Evolutionary conservation across 257 asterid species (phyloP).

Genomic region (Solanum peruvianum): DNA sequence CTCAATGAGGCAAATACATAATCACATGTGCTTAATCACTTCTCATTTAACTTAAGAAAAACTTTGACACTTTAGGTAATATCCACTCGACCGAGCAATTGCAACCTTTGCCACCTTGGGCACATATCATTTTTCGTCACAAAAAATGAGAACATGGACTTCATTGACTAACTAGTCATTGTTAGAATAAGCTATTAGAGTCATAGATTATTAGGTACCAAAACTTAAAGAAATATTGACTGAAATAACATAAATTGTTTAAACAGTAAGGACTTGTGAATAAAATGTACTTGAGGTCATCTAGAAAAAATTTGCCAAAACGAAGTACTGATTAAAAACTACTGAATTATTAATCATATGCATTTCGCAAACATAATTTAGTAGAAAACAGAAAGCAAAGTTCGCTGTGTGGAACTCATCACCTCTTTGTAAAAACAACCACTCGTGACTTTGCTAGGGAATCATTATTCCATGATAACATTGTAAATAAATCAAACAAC

Average conservation of each 20-base stretch:
- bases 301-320: not conserved
- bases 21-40: not conserved
- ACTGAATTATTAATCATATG: not conserved
- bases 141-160: not conserved
- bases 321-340: not conserved
- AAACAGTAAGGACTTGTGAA: not conserved
- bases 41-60: not conserved
- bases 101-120: not conserved
- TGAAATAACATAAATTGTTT: not conserved
- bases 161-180: not conserved
- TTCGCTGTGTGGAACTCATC: not conserved
- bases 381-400: not conserved
- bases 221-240: not conserved
- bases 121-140: not conserved
- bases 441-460: not conserved
- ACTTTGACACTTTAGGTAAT: not conserved
- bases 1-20: not conserved
- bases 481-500: not conserved
- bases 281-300: not conserved
- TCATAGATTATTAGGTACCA: not conserved
- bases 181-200: not conserved
- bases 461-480: not conserved
- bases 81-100: not conserved
- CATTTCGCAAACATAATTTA: not conserved
- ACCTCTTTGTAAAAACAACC: not conserved